These are phyloP conservation scores for Amylostereum areolatum DNA, from an alignment of 1,284 basidiomycete genomes.

Conservation along the genomic window DNA sequence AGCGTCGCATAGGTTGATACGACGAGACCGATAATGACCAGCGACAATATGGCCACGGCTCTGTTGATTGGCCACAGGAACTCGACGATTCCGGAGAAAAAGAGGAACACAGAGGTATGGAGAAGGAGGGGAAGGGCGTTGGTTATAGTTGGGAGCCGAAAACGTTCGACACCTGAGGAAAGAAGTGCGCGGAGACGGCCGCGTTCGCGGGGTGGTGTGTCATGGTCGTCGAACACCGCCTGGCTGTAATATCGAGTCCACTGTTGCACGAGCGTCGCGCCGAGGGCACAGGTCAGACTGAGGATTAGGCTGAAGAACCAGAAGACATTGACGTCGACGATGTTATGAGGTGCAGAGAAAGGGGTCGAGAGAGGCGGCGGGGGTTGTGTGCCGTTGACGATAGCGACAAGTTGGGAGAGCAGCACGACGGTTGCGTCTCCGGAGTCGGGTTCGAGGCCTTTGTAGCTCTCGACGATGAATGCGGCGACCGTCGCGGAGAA, in stretches of 20 bases:
- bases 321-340: constrained; percentile 25
- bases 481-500: neutral
- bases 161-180: constrained; percentile 27
- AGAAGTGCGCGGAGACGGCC: constrained; percentile 32
- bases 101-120: constrained; percentile 33
- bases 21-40: constrained; percentile 24
- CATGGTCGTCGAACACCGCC: neutral
- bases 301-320: constrained; percentile 27
- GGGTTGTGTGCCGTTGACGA: neutral
- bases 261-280: constrained; percentile 19
- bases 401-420: no score
- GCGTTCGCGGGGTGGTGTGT: constrained; percentile 27
- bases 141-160: constrained; percentile 29
- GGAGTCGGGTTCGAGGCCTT: neutral
- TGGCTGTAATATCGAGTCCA: constrained; percentile 20
- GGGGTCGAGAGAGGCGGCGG: neutral
- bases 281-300: constrained; percentile 18
- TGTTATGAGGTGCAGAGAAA: neutral
- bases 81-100: constrained; percentile 32
- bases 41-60: constrained; percentile 23
- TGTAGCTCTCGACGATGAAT: neutral
- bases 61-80: constrained; percentile 29
- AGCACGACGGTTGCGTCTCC: neutral
- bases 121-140: constrained; percentile 33
- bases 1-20: constrained; percentile 23